Percentiles rank a stretch among this genome's conserved stretches.
phyloP scores from a whole-genome alignment of 257 asterid genomes.

The Solanum appendiculatum region DNA sequence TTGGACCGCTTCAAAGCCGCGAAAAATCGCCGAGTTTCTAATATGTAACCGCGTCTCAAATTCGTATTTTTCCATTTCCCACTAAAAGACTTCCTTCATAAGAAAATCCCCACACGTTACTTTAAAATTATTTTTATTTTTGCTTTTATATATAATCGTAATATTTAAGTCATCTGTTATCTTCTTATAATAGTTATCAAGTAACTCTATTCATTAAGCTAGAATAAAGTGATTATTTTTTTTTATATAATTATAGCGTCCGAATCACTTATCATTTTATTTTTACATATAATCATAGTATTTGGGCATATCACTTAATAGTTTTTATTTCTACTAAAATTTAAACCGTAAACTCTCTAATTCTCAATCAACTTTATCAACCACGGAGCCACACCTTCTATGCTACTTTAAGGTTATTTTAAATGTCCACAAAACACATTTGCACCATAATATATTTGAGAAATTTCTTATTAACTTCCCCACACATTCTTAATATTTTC shows the following conservation, averaged over 20 bases:
- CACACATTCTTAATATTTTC: not conserved
- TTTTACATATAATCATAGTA: no score
- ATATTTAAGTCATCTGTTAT: not conserved
- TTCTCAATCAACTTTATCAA: no score
- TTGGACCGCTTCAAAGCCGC: constrained; percentile 1
- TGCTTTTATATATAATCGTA: not conserved
- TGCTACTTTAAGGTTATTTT: not conserved
- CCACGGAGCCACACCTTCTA: no score
- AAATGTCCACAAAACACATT: not conserved
- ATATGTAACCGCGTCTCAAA: not conserved
- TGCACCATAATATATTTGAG: not conserved
- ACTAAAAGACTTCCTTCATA: constrained; percentile 16
- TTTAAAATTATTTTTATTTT: not conserved
- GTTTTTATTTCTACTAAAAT: not conserved
- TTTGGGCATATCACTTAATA: no score
- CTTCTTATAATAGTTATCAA: not conserved
- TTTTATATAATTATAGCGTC: not conserved
- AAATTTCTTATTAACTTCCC: not conserved
- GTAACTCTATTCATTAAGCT: not conserved
- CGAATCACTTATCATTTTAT: not conserved
- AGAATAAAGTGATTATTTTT: not conserved
- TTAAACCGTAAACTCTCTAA: not conserved
- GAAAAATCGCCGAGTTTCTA: not conserved
- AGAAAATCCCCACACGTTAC: constrained; percentile 31
- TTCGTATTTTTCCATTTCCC: not conserved